Base-by-base conservation (phyloP, 345 rosid genomes). In the Eucalyptus viminalis region DNA sequence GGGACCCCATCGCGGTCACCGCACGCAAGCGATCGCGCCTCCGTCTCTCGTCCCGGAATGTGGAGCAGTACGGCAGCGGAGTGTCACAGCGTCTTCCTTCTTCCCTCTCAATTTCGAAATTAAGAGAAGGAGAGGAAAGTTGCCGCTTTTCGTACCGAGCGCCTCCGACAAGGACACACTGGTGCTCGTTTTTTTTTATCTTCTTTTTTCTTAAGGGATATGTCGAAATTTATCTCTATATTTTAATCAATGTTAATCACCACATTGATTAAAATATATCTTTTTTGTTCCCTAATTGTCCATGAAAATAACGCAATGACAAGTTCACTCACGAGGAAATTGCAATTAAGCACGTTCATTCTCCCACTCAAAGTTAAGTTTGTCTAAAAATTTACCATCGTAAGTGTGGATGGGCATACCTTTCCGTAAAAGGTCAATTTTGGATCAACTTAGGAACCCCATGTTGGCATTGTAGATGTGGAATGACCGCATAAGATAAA, bases 81-180 rank as follows among this genome's bases (percentile, higher is more conserved):
- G 43, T 9, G 19, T 8, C 24, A 8, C 27, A 10, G 62, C 29
- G 62, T 25, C 34, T 29, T 12, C 45, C 40, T 11, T 10, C 40
- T 88, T 91, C 92, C 90, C 93, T 91, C 92, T 83, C 87, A 88
- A 92, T 89, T 90, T 92, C 89, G 92, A 92, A 89, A 88, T 45
- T 65, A 2, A 25, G 56, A 76, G 47, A 76, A 37, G 27, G 15
- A 76, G 14, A 40, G 45, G 47, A 40, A 76, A 76, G 83, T 76
- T 21, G 83, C 83, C 83, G 47, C 83, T 76, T 37, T 40, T 21
- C 83, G 47, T 76, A 10, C 83, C 83, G 13, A 76, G 27, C 47
- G 47, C 83, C 83, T 76, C 83, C 83, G 47, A 76, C 83, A 21
- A 69, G 40, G 11, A 69, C 43, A 37, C 81, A 72, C 76, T 0